These are phyloP conservation scores for Eucalyptus sideroxylon DNA, from an alignment of 345 rosid genomes.

Conservation along the genomic window DNA sequence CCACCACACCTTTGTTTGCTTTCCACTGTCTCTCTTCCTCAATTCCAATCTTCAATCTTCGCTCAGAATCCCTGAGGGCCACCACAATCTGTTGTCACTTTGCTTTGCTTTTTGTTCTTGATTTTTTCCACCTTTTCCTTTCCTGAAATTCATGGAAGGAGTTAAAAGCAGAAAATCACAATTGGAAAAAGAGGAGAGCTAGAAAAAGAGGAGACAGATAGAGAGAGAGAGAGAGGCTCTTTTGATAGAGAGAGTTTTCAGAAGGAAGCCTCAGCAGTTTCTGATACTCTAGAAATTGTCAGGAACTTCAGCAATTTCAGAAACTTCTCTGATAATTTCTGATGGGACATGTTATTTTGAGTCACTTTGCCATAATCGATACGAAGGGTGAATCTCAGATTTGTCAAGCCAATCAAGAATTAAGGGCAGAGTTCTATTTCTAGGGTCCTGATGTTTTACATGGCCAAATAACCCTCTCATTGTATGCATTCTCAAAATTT, in stretches of 20 bases:
- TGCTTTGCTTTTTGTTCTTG: neutral
- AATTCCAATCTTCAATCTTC: neutral
- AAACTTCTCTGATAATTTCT: neutral
- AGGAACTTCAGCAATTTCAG: neutral
- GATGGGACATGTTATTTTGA: neutral
- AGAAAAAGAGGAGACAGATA: neutral
- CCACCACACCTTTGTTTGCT: neutral
- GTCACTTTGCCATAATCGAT: neutral
- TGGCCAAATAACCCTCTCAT: neutral
- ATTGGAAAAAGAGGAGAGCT: neutral
- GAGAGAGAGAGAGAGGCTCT: neutral
- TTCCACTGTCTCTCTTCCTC: neutral
- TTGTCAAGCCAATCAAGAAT: neutral
- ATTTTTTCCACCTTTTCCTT: neutral
- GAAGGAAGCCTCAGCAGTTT: neutral
- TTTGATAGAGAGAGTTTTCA: neutral
- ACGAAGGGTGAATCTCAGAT: neutral
- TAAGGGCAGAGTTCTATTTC: neutral
- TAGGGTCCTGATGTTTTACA: neutral
- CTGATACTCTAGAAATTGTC: neutral
- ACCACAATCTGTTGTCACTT: neutral
- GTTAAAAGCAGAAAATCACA: neutral
- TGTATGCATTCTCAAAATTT: neutral
- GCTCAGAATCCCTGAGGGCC: neutral
- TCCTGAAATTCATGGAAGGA: neutral